Percentiles rank a stretch among this genome's conserved stretches.
phyloP scores from a whole-genome alignment of 305 asterid species.

The Salvia sclarea region DNA sequence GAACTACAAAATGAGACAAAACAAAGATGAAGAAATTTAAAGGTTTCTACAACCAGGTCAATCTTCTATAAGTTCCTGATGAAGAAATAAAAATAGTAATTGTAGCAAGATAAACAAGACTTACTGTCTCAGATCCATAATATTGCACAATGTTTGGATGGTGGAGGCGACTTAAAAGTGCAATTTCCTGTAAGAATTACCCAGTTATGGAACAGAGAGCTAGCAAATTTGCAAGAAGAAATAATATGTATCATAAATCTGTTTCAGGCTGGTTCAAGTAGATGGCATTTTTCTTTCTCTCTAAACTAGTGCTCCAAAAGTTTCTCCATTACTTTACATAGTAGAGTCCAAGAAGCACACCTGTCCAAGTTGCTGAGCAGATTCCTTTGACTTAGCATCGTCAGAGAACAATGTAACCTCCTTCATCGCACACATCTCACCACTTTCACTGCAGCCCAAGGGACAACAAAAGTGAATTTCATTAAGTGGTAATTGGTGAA shows the following conservation, averaged over 20 bases:
- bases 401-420: constrained; percentile 61
- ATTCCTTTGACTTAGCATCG: constrained; percentile 62
- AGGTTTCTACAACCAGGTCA: constrained; percentile 11
- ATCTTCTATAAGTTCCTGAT: not conserved
- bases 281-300: not conserved
- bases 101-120: constrained; percentile 30
- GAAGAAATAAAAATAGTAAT: constrained; percentile 10
- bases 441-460: constrained; percentile 57
- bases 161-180: constrained; percentile 54
- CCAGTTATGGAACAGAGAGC: constrained; percentile 20
- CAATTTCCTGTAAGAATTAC: constrained; percentile 53
- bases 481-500: not conserved
- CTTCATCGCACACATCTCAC: constrained; percentile 84
- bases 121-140: constrained; percentile 65
- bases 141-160: constrained; percentile 83
- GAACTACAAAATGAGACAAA: constrained; percentile 18
- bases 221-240: constrained; percentile 1
- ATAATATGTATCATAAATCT: not conserved
- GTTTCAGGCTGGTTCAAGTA: constrained; percentile 12
- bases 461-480: constrained; percentile 14
- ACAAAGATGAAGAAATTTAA: constrained; percentile 11
- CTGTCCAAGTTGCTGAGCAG: constrained; percentile 62
- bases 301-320: constrained; percentile 16
- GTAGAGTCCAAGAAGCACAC: constrained; percentile 39
- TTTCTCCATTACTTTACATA: not conserved